Evolutionary conservation across 2,329 filamentous ascomycete genomes (phyloP), one percentile per base, ranked within the genome.

Genomic region (Aciculosporium take): DNA sequence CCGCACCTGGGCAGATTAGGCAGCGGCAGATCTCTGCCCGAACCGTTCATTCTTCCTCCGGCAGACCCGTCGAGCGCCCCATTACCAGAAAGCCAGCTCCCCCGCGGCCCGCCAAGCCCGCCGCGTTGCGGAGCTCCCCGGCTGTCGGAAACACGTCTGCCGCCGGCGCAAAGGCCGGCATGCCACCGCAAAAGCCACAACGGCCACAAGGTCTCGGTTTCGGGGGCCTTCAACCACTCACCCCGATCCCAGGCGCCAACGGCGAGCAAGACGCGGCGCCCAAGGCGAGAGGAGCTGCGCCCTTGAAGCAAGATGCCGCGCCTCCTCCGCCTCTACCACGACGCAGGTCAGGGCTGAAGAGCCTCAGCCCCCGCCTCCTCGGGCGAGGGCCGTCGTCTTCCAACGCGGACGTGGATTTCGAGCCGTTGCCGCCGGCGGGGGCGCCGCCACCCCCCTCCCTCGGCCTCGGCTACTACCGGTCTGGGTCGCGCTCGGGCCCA

Each of bases 91-190:
- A 58, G 31, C 53, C 59, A 7, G 64, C 69, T 5, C 74, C 74
- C 0, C 74, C 72, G 7, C 68, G 71, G 10, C 77, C 77, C 0
- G 59, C 57, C 4, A 81, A 81, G 53, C 77, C 77, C 0, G 53
- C 62, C 0, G 66, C 74, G 1, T 56, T 81, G 21, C 63, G 73
- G 44, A 66, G 71, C 47, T 48, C 56, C 3, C 58, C 60, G 0
- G 64, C 66, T 1, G 21, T 38, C 12, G 51, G 1, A 25, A 28
- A 29, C 32, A 39, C 13, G 9, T 36, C 38, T 31, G 35, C 15
- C 10, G 38, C 17, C 9, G 23, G 31, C 9, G 32, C 24, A 21
- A 39, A 43, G n/a, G 29, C 41, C 10, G 45, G 39, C 7, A 21
- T 49, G n/a, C 57, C 59, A 4, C 60, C 59, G 0, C 60, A 59